Conservation (phyloP, 768 basidiomycete species). For the Candolleomyces aberdarensis region DNA sequence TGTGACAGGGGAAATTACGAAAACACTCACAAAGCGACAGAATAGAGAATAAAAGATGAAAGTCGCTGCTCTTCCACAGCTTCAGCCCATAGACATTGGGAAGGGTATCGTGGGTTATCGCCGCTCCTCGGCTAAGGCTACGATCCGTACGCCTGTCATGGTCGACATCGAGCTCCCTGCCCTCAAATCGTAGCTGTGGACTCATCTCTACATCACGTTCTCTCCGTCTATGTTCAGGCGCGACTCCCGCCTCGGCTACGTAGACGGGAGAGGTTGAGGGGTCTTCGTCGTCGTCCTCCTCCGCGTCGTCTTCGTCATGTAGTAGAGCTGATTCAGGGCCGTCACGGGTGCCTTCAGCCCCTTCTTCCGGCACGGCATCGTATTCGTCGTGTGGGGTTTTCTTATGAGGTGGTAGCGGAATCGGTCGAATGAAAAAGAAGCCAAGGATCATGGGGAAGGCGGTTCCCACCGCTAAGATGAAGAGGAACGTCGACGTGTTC, state of each 20-base stretch:
- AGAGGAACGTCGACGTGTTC: constrained; percentile 73
- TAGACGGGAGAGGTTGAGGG: not conserved
- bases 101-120: constrained; percentile 21
- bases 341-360: not conserved
- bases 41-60: constrained; percentile 60
- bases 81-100: constrained; percentile 54
- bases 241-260: not conserved
- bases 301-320: not conserved
- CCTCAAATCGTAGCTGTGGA: constrained; percentile 1
- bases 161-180: not conserved
- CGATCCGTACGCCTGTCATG: not conserved
- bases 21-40: constrained; percentile 51
- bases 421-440: constrained; percentile 63
- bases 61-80: constrained; percentile 52
- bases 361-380: not conserved
- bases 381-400: constrained; percentile 7
- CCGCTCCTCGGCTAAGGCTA: constrained; percentile 21
- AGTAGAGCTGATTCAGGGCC: not conserved
- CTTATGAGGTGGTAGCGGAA: constrained; percentile 52
- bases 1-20: not conserved
- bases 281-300: not conserved
- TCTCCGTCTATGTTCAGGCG: not conserved
- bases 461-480: constrained; percentile 75
- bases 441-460: constrained; percentile 79
- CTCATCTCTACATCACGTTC: constrained; percentile 16